Base-by-base conservation (phyloP, 1,284 basidiomycete genomes). In the Leccinum variabile region DNA sequence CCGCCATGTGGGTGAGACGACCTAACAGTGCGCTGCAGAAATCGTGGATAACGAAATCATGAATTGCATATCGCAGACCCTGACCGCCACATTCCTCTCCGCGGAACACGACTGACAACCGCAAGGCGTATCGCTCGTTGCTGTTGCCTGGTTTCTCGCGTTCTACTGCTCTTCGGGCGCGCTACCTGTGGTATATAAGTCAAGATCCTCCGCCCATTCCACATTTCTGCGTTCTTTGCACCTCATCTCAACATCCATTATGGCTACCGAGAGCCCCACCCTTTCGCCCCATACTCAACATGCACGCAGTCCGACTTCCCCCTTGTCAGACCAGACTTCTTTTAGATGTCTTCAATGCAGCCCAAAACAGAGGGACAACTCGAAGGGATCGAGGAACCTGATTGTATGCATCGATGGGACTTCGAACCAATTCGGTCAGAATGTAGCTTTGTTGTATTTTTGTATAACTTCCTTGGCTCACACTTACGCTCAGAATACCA, bases 401-500 rank as follows among this genome's bases (percentile, higher is more conserved):
- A 59, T 75, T 33, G 68, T 72, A 5, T 75, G 71, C 59, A 74
- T 75, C 4, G 71, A 72, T 37, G 71, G 71, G 0, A 72, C 73
- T 37, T 70, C 71, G 5, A 74, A 72, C 54, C 58, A 65, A 22
- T 73, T 74, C 25, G 71, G 73, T 11, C 62, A 64, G 9, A 75
- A 72, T 32, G 71, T 72, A 54, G 35, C 25, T 49, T 5, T 46
- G 44, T 32, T 5, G 1, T 10, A 25, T 55, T 9, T 39, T n/a
- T 28, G 1, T 5, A 1, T 22, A 5, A 33, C 16, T 13, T 44
- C 22, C 25, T 39, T 2, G 1, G 30, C 56, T 66, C 30, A 62
- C 52, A 2, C 3, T 39, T 32, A 9, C 8, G 16, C 11, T 70
- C 35, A 75, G 74, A 70, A 69, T 44, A 72, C 71, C 30, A 75